phyloP scores from a whole-genome alignment of 1,139 yeast species.

The Hemisphaericaspora xylofermentans region DNA sequence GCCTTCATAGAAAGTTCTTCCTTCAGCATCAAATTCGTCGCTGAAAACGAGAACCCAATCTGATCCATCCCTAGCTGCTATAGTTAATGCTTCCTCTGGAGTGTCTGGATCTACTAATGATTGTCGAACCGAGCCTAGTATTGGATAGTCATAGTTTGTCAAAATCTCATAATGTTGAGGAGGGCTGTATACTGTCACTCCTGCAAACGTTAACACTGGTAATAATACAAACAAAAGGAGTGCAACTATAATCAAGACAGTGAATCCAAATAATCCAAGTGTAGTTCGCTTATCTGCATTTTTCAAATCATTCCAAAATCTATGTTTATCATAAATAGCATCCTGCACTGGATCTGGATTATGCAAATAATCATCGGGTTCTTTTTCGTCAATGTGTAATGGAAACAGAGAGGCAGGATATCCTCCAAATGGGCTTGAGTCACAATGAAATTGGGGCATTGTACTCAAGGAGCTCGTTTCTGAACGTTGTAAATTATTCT shows the following conservation, averaged over 20 bases:
- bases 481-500: neutral
- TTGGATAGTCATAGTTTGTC: slow-evolving; percentile 59
- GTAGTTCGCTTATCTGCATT: slow-evolving; percentile 57
- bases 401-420: slow-evolving; percentile 92
- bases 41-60: slow-evolving; percentile 71
- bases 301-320: slow-evolving; percentile 59
- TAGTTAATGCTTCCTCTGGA: slow-evolving; percentile 52
- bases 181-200: no score
- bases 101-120: slow-evolving; percentile 76
- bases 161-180: slow-evolving; percentile 41
- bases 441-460: slow-evolving; percentile 12
- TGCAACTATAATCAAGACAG: slow-evolving; percentile 58
- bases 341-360: slow-evolving; percentile 92
- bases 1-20: slow-evolving; percentile 78
- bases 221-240: slow-evolving; percentile 65
- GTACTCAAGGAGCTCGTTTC: slow-evolving; percentile 3
- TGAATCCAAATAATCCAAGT: slow-evolving; percentile 58
- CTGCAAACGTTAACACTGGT: slow-evolving; percentile 76
- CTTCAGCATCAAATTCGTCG: slow-evolving; percentile 81
- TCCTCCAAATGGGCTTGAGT: slow-evolving; percentile 87
- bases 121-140: slow-evolving; percentile 60
- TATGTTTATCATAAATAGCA: slow-evolving; percentile 70
- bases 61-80: slow-evolving; percentile 53
- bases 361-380: slow-evolving; percentile 87
- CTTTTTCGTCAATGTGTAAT: slow-evolving; percentile 81